These are phyloP conservation scores for Macrophomina phaseolina DNA, from an alignment of 2,329 filamentous ascomycete genomes.

Conservation along the genomic window DNA sequence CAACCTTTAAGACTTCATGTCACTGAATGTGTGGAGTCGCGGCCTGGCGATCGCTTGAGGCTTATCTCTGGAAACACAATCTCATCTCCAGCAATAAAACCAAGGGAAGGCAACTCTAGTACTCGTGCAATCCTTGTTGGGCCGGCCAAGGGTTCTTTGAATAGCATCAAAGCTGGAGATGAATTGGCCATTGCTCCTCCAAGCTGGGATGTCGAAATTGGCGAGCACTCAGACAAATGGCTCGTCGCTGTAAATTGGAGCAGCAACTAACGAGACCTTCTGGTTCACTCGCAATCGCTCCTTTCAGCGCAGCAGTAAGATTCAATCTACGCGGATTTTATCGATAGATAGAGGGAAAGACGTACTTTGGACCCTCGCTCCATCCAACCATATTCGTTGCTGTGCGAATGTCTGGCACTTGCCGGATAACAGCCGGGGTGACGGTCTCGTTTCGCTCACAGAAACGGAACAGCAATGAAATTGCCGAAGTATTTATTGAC, in stretches of 20 bases:
- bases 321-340: no score
- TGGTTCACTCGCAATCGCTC: background rate
- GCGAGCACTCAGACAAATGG: conserved; percentile 39
- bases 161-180: conserved; percentile 35
- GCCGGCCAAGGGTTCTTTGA: conserved; percentile 33
- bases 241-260: conserved; percentile 52
- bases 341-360: no score
- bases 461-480: no score
- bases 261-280: background rate
- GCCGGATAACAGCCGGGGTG: no score
- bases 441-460: no score
- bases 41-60: conserved; percentile 13
- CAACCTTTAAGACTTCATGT: conserved; percentile 29
- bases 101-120: conserved; percentile 29
- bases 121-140: conserved; percentile 38
- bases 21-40: background rate
- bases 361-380: no score
- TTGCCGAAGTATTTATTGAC: no score
- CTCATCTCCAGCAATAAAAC: background rate
- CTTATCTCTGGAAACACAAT: background rate
- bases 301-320: no score
- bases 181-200: conserved; percentile 47
- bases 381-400: no score
- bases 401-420: no score
- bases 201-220: conserved; percentile 49